Evolutionary conservation across 2,329 filamentous ascomycete species (phyloP).

Genomic region (Exutisphaerella laricina): DNA sequence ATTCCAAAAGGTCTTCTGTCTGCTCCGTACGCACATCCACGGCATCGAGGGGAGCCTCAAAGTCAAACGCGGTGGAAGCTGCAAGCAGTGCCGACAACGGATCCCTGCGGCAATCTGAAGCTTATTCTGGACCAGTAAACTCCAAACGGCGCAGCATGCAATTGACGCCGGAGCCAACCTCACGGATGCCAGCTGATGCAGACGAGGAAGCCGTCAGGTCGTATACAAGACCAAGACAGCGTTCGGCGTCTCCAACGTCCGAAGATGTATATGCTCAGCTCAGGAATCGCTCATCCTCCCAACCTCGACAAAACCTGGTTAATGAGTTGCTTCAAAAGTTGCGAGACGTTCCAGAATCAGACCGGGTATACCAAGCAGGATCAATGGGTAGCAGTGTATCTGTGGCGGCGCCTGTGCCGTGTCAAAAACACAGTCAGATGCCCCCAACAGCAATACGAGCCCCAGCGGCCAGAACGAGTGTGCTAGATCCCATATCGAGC

Average conservation of each 20-base stretch:
- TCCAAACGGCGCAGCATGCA: neutral
- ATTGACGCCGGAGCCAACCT: neutral
- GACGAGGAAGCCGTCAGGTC: neutral
- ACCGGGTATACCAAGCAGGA: no score
- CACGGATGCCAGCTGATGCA: neutral
- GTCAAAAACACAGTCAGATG: neutral
- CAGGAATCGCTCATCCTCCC: neutral
- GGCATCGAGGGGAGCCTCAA: conserved; percentile 3
- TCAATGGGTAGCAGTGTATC: conserved; percentile 1
- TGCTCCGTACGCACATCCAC: neutral
- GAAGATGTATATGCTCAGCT: neutral
- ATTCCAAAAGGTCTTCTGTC: neutral
- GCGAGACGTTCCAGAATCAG: neutral
- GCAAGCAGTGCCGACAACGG: neutral
- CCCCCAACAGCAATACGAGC: neutral
- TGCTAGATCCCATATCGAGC: neutral
- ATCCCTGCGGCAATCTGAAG: neutral
- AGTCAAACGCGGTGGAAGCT: neutral
- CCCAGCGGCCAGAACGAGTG: neutral
- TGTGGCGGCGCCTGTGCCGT: neutral
- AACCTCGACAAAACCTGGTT: neutral
- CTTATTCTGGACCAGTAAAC: neutral
- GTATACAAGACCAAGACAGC: neutral
- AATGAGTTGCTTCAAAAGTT: no score
- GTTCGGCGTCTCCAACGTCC: neutral